phyloP scores from a whole-genome alignment of 2,329 filamentous ascomycete species.

The Arachnopeziza araneosa region DNA sequence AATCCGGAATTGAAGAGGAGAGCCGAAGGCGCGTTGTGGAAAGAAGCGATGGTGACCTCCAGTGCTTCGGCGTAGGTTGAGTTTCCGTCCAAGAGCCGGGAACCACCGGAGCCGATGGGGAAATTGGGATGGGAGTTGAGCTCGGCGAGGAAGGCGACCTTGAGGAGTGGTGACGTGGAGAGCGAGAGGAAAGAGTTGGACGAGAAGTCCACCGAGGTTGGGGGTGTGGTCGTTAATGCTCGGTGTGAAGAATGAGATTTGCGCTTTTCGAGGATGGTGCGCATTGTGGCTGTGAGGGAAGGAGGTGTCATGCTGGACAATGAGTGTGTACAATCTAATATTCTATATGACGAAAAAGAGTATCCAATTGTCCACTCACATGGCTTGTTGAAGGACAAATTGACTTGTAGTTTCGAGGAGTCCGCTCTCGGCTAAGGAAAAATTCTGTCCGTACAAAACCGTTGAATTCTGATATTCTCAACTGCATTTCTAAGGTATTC shows the following conservation, averaged over 20 bases:
- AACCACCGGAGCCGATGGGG: slow-evolving; percentile 40
- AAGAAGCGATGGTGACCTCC: slow-evolving; percentile 51
- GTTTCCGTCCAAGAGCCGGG: slow-evolving; percentile 61
- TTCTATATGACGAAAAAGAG: neutral
- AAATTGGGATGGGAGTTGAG: slow-evolving; percentile 12
- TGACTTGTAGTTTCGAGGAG: neutral
- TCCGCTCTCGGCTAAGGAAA: neutral
- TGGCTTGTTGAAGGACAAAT: neutral
- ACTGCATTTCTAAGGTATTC: neutral
- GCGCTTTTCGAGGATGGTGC: slow-evolving; percentile 13
- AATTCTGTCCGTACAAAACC: neutral
- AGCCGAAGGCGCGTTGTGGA: slow-evolving; percentile 52
- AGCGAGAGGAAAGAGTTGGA: slow-evolving; percentile 28
- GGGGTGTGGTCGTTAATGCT: slow-evolving; percentile 51
- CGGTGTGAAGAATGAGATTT: slow-evolving; percentile 32
- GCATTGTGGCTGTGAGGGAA: slow-evolving; percentile 5
- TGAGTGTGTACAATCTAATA: neutral
- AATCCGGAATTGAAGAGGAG: slow-evolving; percentile 57
- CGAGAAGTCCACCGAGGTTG: slow-evolving; percentile 50
- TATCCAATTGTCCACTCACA: neutral
- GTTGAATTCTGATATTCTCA: neutral
- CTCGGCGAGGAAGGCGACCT: slow-evolving; percentile 13
- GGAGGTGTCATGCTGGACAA: neutral
- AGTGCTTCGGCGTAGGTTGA: slow-evolving; percentile 52
- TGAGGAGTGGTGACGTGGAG: slow-evolving; percentile 14